Percentiles rank a stretch among this genome's conserved stretches.
These are phyloP conservation scores for Ceratocystis harringtonii DNA, from an alignment of 2,329 filamentous ascomycete genomes.

Conservation along the genomic window DNA sequence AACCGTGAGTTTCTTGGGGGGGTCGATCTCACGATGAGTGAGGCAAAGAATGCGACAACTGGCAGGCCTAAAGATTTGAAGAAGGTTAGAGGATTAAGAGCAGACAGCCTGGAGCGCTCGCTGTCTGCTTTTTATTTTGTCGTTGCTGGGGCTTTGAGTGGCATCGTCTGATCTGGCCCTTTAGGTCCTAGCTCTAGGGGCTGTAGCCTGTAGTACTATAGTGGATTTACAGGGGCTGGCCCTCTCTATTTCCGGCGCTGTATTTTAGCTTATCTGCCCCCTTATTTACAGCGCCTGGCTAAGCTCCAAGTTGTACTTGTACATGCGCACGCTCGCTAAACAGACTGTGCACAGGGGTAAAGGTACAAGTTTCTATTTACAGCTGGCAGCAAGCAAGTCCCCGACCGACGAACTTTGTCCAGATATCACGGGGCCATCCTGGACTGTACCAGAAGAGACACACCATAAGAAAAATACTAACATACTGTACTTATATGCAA, in stretches of 20 bases:
- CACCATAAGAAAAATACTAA: not conserved
- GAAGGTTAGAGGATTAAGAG: too few species aligned
- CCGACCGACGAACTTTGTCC: too few species aligned
- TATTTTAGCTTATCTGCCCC: not conserved
- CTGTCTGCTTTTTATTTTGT: too few species aligned
- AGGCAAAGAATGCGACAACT: not conserved
- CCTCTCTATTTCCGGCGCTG: not conserved
- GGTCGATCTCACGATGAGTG: not conserved
- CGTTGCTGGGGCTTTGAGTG: too few species aligned
- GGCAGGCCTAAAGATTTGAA: not conserved
- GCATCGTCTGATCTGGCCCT: not conserved
- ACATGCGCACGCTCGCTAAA: not conserved
- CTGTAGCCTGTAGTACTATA: not conserved
- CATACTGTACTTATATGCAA: too few species aligned
- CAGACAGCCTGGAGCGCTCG: too few species aligned
- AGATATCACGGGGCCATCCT: too few species aligned
- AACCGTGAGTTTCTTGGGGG: not conserved
- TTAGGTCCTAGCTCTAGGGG: not conserved
- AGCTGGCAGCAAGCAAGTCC: not conserved
- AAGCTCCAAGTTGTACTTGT: not conserved
- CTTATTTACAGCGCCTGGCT: not conserved
- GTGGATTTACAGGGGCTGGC: not conserved
- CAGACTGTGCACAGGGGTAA: not conserved
- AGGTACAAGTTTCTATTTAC: constrained; percentile 2
- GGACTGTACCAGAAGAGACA: not conserved